These are phyloP conservation scores for Colletotrichum sublineola DNA, from an alignment of 2,329 filamentous ascomycete species.

Conservation along the genomic window DNA sequence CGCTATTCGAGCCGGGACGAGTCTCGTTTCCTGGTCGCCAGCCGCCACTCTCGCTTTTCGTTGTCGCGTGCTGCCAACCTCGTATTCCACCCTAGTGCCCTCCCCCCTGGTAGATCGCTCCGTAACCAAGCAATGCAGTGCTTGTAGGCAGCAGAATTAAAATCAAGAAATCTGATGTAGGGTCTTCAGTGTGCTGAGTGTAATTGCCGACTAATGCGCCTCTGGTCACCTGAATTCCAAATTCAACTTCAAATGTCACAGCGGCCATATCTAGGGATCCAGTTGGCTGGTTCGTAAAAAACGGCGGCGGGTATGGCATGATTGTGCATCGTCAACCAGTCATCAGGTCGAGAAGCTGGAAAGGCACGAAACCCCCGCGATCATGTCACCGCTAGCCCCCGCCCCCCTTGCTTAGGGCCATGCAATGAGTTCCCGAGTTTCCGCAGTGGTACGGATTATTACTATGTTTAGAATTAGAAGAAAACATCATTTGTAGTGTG, in stretches of 20 bases:
- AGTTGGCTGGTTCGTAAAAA: slow-evolving; percentile 15
- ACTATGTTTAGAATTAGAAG: slow-evolving; percentile 32
- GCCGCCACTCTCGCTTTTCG: slow-evolving; percentile 22
- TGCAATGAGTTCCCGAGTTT: slow-evolving; percentile 9
- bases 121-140: slow-evolving; percentile 7
- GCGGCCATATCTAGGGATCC: slow-evolving; percentile 3
- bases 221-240: slow-evolving; percentile 9
- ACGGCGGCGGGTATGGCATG: slow-evolving; percentile 9
- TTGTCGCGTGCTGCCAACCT: slow-evolving; percentile 23
- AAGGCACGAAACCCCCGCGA: slow-evolving; percentile 6
- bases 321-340: slow-evolving; percentile 14
- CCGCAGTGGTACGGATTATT: neutral
- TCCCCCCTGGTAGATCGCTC: neutral
- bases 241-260: slow-evolving; percentile 2
- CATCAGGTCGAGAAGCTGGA: slow-evolving; percentile 4
- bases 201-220: slow-evolving; percentile 20
- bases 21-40: slow-evolving; percentile 17
- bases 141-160: slow-evolving; percentile 35
- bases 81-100: slow-evolving; percentile 31
- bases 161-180: slow-evolving; percentile 14
- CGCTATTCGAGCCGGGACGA: slow-evolving; percentile 28
- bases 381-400: slow-evolving; percentile 14
- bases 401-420: slow-evolving; percentile 14
- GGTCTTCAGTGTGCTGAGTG: neutral
- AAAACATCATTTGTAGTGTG: slow-evolving; percentile 13